phyloP scores from a whole-genome alignment of 2,329 filamentous ascomycete genomes.

The Paecilomyces niveus region DNA sequence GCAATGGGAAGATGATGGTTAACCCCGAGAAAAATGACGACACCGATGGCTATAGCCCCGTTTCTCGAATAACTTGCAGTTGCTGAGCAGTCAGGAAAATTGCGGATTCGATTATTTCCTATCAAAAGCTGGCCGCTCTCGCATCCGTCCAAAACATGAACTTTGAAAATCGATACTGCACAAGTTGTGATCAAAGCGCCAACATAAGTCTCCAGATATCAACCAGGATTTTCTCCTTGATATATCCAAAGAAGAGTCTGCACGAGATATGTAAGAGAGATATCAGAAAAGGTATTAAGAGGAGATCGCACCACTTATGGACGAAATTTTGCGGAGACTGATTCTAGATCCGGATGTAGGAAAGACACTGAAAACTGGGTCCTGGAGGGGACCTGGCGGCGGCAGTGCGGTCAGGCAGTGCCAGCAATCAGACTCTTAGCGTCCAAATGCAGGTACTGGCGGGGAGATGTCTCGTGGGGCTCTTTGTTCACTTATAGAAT shows the following conservation, averaged over 20 bases:
- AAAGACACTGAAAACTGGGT: neutral
- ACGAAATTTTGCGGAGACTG: slow-evolving; percentile 1
- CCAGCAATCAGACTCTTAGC: slow-evolving; percentile 1
- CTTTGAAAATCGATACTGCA: neutral
- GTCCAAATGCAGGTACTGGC: slow-evolving; percentile 2
- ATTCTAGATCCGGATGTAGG: slow-evolving; percentile 1
- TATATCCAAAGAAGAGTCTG: neutral
- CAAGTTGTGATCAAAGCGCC: neutral
- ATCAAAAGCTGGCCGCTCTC: neutral
- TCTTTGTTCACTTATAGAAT: slow-evolving; percentile 1
- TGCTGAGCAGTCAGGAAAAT: neutral
- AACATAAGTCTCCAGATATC: neutral
- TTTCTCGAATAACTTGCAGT: neutral
- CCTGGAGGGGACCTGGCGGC: neutral
- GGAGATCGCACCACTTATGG: neutral
- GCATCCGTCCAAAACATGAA: neutral
- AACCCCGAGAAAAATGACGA: neutral
- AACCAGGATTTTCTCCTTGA: neutral
- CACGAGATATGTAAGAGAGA: neutral
- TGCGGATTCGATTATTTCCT: neutral
- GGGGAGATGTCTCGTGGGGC: slow-evolving; percentile 1
- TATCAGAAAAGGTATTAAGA: neutral
- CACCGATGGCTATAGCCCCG: neutral
- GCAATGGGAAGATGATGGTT: neutral
- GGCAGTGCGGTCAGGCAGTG: neutral